Conservation (phyloP, 2,329 filamentous ascomycete genomes). For the Phaeosphaeria sp. region DNA sequence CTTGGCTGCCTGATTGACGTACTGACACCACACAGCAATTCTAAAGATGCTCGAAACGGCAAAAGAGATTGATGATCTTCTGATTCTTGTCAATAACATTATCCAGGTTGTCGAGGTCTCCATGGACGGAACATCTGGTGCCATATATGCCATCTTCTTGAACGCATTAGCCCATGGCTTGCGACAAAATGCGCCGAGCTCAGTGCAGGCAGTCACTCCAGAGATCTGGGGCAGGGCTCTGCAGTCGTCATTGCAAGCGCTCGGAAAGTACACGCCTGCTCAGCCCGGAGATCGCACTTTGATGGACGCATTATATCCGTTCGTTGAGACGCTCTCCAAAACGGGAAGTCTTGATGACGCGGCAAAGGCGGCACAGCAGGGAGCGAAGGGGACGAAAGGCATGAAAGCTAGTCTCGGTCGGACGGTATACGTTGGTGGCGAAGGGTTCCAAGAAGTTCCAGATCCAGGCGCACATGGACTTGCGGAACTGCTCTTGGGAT, state of each 20-base stretch:
- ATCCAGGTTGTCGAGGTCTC: slow-evolving; percentile 69
- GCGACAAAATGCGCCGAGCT: slow-evolving; percentile 59
- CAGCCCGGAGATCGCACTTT: slow-evolving; percentile 88
- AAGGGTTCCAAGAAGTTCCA: slow-evolving; percentile 74
- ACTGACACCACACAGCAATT: slow-evolving; percentile 46
- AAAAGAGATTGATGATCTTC: slow-evolving; percentile 62
- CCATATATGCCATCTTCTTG: slow-evolving; percentile 85
- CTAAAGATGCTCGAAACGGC: slow-evolving; percentile 51
- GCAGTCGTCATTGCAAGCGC: slow-evolving; percentile 65
- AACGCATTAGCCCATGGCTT: slow-evolving; percentile 80
- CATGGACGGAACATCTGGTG: slow-evolving; percentile 80
- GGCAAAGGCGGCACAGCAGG: slow-evolving; percentile 75
- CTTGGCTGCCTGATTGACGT: slow-evolving; percentile 14
- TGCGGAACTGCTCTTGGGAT: slow-evolving; percentile 79
- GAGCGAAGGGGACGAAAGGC: slow-evolving; percentile 83
- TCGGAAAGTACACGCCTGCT: slow-evolving; percentile 87
- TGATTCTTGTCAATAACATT: slow-evolving; percentile 66
- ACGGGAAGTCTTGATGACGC: slow-evolving; percentile 74
- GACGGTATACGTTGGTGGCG: slow-evolving; percentile 79
- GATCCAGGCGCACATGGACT: slow-evolving; percentile 82
- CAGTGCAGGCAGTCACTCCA: slow-evolving; percentile 54
- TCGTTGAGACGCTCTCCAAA: slow-evolving; percentile 73
- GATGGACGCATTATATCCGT: slow-evolving; percentile 88
- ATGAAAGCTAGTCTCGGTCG: slow-evolving; percentile 91
- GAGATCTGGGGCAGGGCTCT: slow-evolving; percentile 72